Evolutionary conservation across 2,329 filamentous ascomycete genomes (phyloP), one percentile per base, ranked within the genome.

Genomic region (Ascochyta lentis): DNA sequence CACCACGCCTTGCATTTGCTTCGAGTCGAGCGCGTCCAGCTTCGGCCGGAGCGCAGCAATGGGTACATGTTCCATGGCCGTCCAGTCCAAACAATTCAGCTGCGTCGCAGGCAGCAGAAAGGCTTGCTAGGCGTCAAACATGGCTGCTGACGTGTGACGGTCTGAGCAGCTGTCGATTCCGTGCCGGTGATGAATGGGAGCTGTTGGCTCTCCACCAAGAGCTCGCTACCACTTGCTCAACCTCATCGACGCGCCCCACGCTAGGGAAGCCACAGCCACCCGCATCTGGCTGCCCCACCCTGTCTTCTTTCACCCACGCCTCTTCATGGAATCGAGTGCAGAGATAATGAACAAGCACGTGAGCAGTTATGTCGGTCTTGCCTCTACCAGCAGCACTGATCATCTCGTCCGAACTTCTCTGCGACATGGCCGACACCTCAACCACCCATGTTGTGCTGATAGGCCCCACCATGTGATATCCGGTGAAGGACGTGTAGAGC

Each of bases 1-100:
- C 22, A 97, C 86, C 15, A 90, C 81, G 35, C 90, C 92, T 54
- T 85, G 83, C 29, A 96, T 71, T 19, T 71, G 66, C 61, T 71
- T 71, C 16, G 70, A 67, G 19, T 71, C 66, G 49, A 62, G 63
- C 13, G 56, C 61, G 26, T 68, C 58, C 16, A 73, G 67, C 49
- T 69, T 60, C 37, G 73, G 74, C 31, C 54, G 58, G 52, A 76
- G 66, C 57, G 70, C 64, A 10, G 73, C 62, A 31, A 77, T 76
- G 26, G 64, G 64, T 27, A 68, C 45, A 15, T 52, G 60, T 43
- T 72, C 68, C 73, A 75, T 76, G 45, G 29, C 29, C 13, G 10
- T 10, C 29, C 29, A 31, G 1, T 10, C 29, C 4, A 2, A 13
- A 31, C 12, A 41, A 26, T 6, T n/a, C 1, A 33, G 53, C 46